Evolutionary conservation across 176 grass and related monocot genomes (phyloP).

Genomic region (Ensete glaucum): DNA sequence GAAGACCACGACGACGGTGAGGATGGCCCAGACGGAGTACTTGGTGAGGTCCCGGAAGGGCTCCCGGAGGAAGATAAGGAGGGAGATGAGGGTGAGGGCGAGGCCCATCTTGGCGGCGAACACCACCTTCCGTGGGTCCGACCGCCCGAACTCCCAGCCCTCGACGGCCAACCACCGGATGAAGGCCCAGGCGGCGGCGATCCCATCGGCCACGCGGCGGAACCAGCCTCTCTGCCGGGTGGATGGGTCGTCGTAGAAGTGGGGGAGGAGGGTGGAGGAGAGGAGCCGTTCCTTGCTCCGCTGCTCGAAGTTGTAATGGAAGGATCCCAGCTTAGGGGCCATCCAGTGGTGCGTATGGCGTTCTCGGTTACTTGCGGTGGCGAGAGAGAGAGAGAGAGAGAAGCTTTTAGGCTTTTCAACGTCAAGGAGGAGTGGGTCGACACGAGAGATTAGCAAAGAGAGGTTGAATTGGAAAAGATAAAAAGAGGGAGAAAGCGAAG

Average conservation of each 20-base stretch:
- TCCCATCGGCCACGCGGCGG: slow-evolving; percentile 12
- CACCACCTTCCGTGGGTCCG: slow-evolving; percentile 58
- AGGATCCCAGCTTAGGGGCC: slow-evolving; percentile 2
- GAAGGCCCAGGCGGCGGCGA: slow-evolving; percentile 5
- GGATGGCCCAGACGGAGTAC: slow-evolving; percentile 93
- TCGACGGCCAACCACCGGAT: slow-evolving; percentile 9
- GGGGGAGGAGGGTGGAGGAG: not conserved
- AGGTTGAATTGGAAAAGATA: too few species aligned
- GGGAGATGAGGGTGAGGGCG: slow-evolving; percentile 50
- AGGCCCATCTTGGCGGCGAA: slow-evolving; percentile 65
- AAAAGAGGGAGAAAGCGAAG: too few species aligned
- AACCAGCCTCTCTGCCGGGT: not conserved
- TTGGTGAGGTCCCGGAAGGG: slow-evolving; percentile 46
- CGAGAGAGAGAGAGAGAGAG: too few species aligned
- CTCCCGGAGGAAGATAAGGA: slow-evolving; percentile 80
- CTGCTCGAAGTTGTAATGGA: slow-evolving; percentile 10
- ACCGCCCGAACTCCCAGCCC: slow-evolving; percentile 49
- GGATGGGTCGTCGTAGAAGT: not conserved
- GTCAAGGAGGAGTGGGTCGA: too few species aligned
- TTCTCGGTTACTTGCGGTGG: too few species aligned
- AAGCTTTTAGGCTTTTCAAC: too few species aligned
- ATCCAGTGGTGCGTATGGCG: not conserved
- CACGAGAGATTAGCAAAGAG: too few species aligned
- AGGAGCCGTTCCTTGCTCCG: slow-evolving; percentile 19
- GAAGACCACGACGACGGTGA: slow-evolving; percentile 90